phyloP scores from a whole-genome alignment of 495 filamentous ascomycete species.

The Bathelium albidoporum region DNA sequence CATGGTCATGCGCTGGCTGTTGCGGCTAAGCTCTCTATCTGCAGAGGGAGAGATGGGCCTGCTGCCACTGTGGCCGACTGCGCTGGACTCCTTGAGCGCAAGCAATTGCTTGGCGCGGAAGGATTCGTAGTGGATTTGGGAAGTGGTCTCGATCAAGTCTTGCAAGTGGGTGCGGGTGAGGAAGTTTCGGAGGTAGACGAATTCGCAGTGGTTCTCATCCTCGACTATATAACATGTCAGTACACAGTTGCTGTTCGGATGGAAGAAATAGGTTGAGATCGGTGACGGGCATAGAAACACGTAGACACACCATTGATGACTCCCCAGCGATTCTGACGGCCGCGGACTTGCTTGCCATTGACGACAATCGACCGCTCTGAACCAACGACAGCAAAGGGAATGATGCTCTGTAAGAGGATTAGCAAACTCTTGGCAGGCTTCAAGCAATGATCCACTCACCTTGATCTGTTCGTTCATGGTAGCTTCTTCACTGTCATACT shows the following conservation, averaged over 20 bases:
- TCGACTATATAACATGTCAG: conserved; percentile 47
- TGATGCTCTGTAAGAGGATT: conserved; percentile 54
- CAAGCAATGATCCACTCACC: conserved; percentile 35
- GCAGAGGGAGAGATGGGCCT: conserved; percentile 90
- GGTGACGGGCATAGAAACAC: neutral
- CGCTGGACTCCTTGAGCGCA: conserved; percentile 94
- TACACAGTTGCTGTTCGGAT: neutral
- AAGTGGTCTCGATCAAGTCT: conserved; percentile 98
- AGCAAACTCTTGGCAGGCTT: neutral
- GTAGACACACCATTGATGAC: conserved; percentile 61
- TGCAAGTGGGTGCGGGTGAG: conserved; percentile 91
- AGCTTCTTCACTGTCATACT: conserved; percentile 94
- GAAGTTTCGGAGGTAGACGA: conserved; percentile 96
- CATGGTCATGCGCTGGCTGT: conserved; percentile 93
- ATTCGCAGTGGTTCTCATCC: conserved; percentile 99
- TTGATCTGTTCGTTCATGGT: conserved; percentile 91
- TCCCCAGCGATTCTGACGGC: conserved; percentile 97
- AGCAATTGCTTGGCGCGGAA: conserved; percentile 99
- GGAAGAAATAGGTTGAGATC: neutral
- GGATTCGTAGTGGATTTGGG: conserved; percentile 99
- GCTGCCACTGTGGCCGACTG: conserved; percentile 68
- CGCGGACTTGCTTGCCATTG: conserved; percentile 93
- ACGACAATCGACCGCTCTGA: conserved; percentile 97
- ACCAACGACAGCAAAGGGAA: conserved; percentile 96
- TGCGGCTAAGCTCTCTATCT: conserved; percentile 90